Evolutionary conservation across 2,329 filamentous ascomycete genomes (phyloP), one percentile per base, ranked within the genome.

Genomic region (Daldinia sp.): DNA sequence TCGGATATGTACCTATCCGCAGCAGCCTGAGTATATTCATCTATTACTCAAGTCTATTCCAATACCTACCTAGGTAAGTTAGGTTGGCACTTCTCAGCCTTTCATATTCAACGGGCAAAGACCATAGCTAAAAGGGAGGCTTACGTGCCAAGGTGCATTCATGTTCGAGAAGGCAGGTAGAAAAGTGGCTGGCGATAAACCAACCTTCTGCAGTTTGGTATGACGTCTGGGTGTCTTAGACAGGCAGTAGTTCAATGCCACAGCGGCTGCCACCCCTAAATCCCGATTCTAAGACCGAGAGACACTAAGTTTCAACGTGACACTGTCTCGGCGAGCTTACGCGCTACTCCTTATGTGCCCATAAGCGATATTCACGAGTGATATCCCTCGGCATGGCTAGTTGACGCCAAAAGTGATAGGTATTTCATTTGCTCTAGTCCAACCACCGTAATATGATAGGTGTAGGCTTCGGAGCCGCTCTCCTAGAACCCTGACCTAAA

Each of bases 301-400:
- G 66, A 57, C 58, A 66, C 54, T 41, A 42, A 55, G 71, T 71
- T 68, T 71, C 69, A 71, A 63, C 28, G 66, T 70, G 69, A 51
- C 51, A 66, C 71, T 68, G 71, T 70, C 62, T 69, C 48, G 62
- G 64, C 18, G 48, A 48, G 30, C 61, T 62, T 51, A 68, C 4
- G 41, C 41, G 44, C 37, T 58, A 42, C 62, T 46, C 35, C 35
- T 39, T 44, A 5, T 55, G 37, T 55, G 26, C 33, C 13, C 57
- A 13, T 53, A 33, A 55, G 23, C 55, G 35, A 54, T 23, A 42
- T 65, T 41, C 50, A 50, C 20, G 20, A 60, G 48, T 6, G 10
- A 35, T 26, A 48, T 55, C 46, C 12, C 30, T 46, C 20, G 23
- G 42, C 13, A 39, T 28, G 10, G 30, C n/a, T 28, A 18, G n/a